These are phyloP conservation scores for Epichloe glyceriae DNA, from an alignment of 2,329 filamentous ascomycete genomes.

Conservation along the genomic window DNA sequence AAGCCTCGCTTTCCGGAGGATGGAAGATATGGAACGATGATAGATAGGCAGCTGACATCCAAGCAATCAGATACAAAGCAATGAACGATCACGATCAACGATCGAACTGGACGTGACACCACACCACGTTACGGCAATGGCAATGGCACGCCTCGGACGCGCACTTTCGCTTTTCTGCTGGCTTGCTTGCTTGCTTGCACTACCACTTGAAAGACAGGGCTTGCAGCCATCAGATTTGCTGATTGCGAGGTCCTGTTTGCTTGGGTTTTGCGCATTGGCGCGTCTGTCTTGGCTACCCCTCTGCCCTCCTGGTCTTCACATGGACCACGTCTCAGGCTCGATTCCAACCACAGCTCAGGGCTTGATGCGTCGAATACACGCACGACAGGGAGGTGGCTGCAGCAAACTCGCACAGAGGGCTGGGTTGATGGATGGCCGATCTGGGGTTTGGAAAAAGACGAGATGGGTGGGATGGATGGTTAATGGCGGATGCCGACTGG, in stretches of 20 bases:
- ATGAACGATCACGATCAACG: background rate
- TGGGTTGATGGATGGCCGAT: background rate
- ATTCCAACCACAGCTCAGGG: no score
- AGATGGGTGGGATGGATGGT: background rate
- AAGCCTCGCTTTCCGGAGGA: background rate
- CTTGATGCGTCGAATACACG: background rate
- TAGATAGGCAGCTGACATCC: background rate
- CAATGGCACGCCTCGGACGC: no score
- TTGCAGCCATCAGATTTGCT: background rate
- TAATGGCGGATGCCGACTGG: background rate
- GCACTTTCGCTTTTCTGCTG: no score
- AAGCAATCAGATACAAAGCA: background rate
- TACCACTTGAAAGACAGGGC: no score
- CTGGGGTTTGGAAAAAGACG: background rate
- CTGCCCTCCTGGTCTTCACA: no score
- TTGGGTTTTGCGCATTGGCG: background rate
- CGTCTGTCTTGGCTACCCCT: background rate
- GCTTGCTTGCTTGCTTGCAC: no score
- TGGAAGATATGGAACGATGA: no score
- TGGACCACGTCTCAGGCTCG: no score
- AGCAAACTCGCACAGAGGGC: background rate
- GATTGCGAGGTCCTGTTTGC: background rate
- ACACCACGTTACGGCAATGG: background rate
- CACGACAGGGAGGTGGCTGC: background rate
- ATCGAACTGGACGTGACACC: background rate